Evolutionary conservation across 306 rosid species (phyloP).

Genomic region (Rubus idaeus): DNA sequence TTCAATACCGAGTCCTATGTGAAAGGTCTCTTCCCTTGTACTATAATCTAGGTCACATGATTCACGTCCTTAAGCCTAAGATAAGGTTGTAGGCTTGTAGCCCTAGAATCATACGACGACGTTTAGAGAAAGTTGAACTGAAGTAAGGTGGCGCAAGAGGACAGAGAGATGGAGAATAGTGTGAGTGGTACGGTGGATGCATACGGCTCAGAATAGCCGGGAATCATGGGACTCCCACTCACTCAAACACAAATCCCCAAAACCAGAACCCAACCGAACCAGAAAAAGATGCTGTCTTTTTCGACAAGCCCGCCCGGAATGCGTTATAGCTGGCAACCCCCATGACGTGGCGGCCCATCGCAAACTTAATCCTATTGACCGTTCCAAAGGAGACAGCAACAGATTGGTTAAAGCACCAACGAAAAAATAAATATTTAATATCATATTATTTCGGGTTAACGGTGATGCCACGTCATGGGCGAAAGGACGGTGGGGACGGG

Average conservation of each 20-base stretch:
- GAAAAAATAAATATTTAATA: too few species aligned
- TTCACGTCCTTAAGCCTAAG: too few species aligned
- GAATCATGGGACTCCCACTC: conserved; percentile 36
- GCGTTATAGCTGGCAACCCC: conserved; percentile 70
- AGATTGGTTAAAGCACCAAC: background rate
- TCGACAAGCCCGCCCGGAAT: conserved; percentile 21
- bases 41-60: too few species aligned
- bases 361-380: conserved; percentile 44
- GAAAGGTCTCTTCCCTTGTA: too few species aligned
- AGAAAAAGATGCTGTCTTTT: conserved; percentile 29
- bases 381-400: conserved; percentile 33
- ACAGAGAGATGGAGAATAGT: background rate
- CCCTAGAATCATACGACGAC: background rate
- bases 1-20: too few species aligned
- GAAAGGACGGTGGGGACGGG: conserved; percentile 21
- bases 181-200: conserved; percentile 16
- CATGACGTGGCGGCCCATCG: conserved; percentile 36
- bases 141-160: background rate
- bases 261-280: background rate
- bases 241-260: conserved; percentile 25
- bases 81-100: background rate
- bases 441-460: background rate
- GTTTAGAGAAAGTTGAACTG: too few species aligned
- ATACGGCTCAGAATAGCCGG: conserved; percentile 33
- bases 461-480: conserved; percentile 15